These are phyloP conservation scores for Thraustochytrium striatum DNA, from an alignment of 352 stramenopile genomes.

Conservation along the genomic window DNA sequence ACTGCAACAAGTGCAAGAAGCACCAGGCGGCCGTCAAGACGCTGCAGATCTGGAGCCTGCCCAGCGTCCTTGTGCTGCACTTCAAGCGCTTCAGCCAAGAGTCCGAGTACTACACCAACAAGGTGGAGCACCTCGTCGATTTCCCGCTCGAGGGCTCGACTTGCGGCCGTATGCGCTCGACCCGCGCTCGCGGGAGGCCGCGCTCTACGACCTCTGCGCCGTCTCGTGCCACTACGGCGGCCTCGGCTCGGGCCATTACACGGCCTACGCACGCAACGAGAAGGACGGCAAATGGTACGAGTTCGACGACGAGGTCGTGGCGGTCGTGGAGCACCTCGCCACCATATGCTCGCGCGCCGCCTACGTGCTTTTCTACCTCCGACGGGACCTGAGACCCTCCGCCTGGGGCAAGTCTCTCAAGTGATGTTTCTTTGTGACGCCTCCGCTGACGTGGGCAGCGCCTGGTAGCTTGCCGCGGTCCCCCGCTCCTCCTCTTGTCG, in stretches of 20 bases:
- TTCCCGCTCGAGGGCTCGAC: slow-evolving; percentile 77
- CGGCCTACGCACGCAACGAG: slow-evolving; percentile 64
- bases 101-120: slow-evolving; percentile 34
- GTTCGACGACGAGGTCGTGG: slow-evolving; percentile 68
- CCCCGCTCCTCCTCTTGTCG: too few relatives aligned
- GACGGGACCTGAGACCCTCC: slow-evolving; percentile 42
- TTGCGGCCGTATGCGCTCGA: slow-evolving; percentile 81
- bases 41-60: slow-evolving; percentile 50
- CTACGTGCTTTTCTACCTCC: slow-evolving; percentile 85
- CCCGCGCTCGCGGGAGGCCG: slow-evolving; percentile 58
- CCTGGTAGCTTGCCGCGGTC: too few relatives aligned
- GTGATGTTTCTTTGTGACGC: too few relatives aligned
- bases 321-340: slow-evolving; percentile 54
- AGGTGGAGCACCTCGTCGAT: slow-evolving; percentile 57
- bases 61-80: slow-evolving; percentile 71
- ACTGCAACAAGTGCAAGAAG: slow-evolving; percentile 47
- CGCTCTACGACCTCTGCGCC: slow-evolving; percentile 91
- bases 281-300: slow-evolving; percentile 71
- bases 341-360: slow-evolving; percentile 62
- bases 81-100: slow-evolving; percentile 70
- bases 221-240: slow-evolving; percentile 94
- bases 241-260: slow-evolving; percentile 78
- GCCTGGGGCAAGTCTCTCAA: background rate
- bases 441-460: too few relatives aligned
- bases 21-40: slow-evolving; percentile 35